A percentile compares a stretch with the other conserved stretches of the same genome.
Conservation (phyloP, 257 asterid genomes). For the Penstemon eatonii region DNA sequence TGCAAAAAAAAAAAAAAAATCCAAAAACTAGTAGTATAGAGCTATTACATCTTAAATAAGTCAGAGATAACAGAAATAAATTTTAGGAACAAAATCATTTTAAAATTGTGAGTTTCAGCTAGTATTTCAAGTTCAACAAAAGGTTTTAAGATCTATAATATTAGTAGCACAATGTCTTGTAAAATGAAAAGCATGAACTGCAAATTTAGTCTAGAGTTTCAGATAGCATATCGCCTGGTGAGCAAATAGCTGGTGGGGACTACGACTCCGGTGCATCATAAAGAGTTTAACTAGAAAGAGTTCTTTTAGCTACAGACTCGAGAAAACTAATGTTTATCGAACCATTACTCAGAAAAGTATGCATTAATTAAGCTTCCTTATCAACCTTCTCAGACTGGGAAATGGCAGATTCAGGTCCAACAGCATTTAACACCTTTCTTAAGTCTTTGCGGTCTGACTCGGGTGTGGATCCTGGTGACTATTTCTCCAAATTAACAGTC, state of each 20-base stretch:
- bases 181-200: conserved; percentile 34
- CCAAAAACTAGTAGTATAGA: too few species aligned
- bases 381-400: conserved; percentile 26
- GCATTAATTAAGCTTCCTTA: conserved; percentile 33
- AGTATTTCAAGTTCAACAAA: conserved; percentile 35
- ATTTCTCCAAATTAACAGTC: conserved; percentile 38
- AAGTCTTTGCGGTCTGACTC: conserved; percentile 37
- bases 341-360: conserved; percentile 40
- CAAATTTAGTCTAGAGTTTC: conserved; percentile 44
- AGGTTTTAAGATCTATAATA: conserved; percentile 32
- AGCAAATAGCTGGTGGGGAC: conserved; percentile 27
- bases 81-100: conserved; percentile 20
- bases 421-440: conserved; percentile 26
- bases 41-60: neutral
- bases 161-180: conserved; percentile 38
- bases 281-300: conserved; percentile 19
- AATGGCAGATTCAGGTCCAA: conserved; percentile 33
- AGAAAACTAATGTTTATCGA: conserved; percentile 31
- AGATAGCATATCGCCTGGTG: conserved; percentile 44
- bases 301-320: conserved; percentile 36
- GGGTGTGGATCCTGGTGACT: conserved; percentile 32
- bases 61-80: conserved; percentile 2
- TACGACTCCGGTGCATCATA: conserved; percentile 29
- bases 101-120: conserved; percentile 32
- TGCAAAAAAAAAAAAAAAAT: neutral